A percentile compares a stretch with the other conserved stretches of the same genome.
Conservation (phyloP, 257 asterid species). For the Leonotis leonurus region DNA sequence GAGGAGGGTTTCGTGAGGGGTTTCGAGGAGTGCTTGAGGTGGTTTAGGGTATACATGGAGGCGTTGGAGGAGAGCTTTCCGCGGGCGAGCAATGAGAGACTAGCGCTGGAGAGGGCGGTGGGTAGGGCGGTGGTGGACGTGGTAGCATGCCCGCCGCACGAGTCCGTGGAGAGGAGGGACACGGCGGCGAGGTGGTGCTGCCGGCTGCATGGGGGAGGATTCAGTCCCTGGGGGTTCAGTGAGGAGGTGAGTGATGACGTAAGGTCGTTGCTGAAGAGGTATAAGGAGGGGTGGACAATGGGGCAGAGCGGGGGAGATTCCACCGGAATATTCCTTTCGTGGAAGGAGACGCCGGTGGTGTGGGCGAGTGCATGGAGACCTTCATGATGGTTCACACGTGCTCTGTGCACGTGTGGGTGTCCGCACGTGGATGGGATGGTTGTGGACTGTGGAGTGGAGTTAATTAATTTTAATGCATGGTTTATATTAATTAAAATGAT, state of each 20-base stretch:
- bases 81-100: constrained; percentile 64
- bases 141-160: constrained; percentile 58
- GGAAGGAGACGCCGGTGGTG: constrained; percentile 96
- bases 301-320: constrained; percentile 42
- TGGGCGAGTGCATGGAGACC: constrained; percentile 99
- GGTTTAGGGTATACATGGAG: constrained; percentile 94
- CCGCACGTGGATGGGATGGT: constrained; percentile 20
- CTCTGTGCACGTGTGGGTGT: too few relatives aligned
- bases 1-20: constrained; percentile 59
- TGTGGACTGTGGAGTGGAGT: constrained; percentile 26
- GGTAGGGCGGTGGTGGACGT: constrained; percentile 85
- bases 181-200: constrained; percentile 67
- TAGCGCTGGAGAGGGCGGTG: constrained; percentile 84
- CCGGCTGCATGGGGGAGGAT: constrained; percentile 63
- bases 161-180: constrained; percentile 80
- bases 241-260: constrained; percentile 94
- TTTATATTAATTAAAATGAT: neutral
- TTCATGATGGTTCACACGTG: too few relatives aligned
- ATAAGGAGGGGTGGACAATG: constrained; percentile 93
- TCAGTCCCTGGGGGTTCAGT: constrained; percentile 37
- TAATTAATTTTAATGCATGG: neutral
- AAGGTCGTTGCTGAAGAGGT: constrained; percentile 76
- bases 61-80: constrained; percentile 68
- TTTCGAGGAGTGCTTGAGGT: constrained; percentile 65
- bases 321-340: constrained; percentile 85